A percentile compares a stretch with the other conserved stretches of the same genome.
Evolutionary conservation across 108 stramenopile species (phyloP).

Genomic region (Skeletonema tropicum): DNA sequence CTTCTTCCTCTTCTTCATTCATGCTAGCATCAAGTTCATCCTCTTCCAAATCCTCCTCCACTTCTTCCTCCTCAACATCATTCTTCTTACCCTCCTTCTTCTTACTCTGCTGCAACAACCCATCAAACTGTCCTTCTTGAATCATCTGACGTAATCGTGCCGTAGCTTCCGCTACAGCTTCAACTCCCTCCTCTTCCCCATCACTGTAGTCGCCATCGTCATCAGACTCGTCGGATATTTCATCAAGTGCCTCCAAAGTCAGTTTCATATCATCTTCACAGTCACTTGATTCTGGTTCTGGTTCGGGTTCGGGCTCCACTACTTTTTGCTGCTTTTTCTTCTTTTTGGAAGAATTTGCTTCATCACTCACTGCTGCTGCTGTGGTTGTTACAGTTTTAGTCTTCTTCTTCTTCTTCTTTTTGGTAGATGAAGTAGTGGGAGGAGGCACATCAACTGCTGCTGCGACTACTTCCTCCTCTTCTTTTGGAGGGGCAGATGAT

Average conservation of each 20-base stretch:
- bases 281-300: not conserved
- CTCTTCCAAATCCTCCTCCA: conserved; percentile 8
- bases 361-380: not conserved
- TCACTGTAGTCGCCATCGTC: conserved; percentile 52
- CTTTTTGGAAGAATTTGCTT: not conserved
- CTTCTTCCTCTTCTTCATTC: not conserved
- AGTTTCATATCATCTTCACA: conserved; percentile 18
- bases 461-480: not conserved
- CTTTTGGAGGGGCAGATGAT: not conserved
- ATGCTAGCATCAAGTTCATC: conserved; percentile 9
- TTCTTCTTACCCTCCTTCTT: conserved; percentile 11
- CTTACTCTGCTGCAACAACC: not conserved
- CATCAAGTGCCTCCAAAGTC: conserved; percentile 55
- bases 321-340: not conserved
- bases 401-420: not conserved
- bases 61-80: conserved; percentile 12
- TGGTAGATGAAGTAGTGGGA: not conserved
- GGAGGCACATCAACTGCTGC: not conserved
- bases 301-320: not conserved
- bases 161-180: conserved; percentile 65
- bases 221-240: conserved; percentile 45
- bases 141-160: conserved; percentile 55
- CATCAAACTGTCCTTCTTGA: conserved; percentile 41
- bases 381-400: not conserved
- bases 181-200: conserved; percentile 23